These are phyloP conservation scores for Ephemerocybe angulata DNA, from an alignment of 768 basidiomycete species.

Conservation along the genomic window DNA sequence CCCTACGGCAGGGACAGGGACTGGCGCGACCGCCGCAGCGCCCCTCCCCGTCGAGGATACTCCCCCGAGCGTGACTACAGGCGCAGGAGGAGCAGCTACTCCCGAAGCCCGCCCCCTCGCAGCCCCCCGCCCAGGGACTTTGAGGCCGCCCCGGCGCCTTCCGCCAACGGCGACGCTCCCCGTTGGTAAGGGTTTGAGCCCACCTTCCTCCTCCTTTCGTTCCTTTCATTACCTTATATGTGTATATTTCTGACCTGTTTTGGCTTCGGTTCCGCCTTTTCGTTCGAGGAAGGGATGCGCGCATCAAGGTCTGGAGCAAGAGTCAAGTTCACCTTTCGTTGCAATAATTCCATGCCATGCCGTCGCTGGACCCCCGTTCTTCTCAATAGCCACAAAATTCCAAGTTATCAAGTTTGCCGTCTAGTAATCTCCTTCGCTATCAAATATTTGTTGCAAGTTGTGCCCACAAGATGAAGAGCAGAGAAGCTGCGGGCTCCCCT, in stretches of 20 bases:
- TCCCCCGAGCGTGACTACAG: constrained; percentile 66
- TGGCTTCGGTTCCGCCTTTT: too few species aligned
- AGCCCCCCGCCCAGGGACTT: constrained; percentile 38
- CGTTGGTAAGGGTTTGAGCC: constrained; percentile 57
- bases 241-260: background rate
- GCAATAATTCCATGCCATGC: constrained; percentile 13
- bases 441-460: constrained; percentile 28
- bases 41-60: constrained; percentile 64
- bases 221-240: constrained; percentile 7
- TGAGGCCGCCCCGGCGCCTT: constrained; percentile 16
- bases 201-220: constrained; percentile 15
- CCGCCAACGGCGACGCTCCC: constrained; percentile 27
- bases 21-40: constrained; percentile 80
- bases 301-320: too few species aligned
- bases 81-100: constrained; percentile 72
- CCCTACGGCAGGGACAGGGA: constrained; percentile 71
- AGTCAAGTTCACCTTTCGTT: too few species aligned
- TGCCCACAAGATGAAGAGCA: background rate
- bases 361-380: constrained; percentile 15
- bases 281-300: too few species aligned
- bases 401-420: constrained; percentile 29
- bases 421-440: constrained; percentile 18
- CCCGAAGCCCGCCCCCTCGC: constrained; percentile 75
- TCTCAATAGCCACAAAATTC: constrained; percentile 25
- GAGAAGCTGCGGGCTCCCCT: too few species aligned